A percentile compares a stretch with the other conserved stretches of the same genome.
Evolutionary conservation across 257 asterid species (phyloP).

Genomic region (Solanum piurae): DNA sequence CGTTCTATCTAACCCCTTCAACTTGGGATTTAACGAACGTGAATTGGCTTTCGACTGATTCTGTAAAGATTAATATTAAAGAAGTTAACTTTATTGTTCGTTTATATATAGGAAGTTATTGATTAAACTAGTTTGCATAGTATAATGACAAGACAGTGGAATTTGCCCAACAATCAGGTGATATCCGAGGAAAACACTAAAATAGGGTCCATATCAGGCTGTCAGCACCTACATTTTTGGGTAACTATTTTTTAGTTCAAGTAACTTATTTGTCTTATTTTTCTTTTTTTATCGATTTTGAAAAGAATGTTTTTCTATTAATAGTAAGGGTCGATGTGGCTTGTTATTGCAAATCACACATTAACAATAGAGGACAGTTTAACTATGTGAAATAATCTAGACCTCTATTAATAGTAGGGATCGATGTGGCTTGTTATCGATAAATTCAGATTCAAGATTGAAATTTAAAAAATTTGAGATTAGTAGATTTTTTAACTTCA

Average conservation of each 20-base stretch:
- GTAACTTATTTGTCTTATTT: not conserved
- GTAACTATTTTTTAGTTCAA: rapidly evolving
- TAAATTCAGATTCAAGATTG: not conserved
- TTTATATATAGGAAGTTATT: not conserved
- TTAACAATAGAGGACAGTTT: not conserved
- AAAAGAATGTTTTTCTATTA: not conserved
- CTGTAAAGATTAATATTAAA: not conserved
- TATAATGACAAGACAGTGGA: not conserved
- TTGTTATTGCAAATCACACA: too few relatives aligned
- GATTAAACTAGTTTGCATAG: not conserved
- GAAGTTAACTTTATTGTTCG: not conserved
- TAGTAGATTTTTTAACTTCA: too few relatives aligned
- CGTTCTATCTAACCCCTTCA: not conserved
- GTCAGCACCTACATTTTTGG: not conserved
- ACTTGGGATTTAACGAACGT: not conserved
- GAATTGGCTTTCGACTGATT: not conserved
- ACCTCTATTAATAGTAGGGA: not conserved
- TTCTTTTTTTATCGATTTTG: not conserved
- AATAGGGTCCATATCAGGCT: not conserved
- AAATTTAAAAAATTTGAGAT: not conserved
- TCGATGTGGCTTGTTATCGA: not conserved
- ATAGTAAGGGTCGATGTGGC: not conserved
- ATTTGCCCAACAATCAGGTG: not conserved
- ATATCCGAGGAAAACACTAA: not conserved
- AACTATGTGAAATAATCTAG: not conserved